A percentile compares a stretch with the other conserved stretches of the same genome.
These are phyloP conservation scores for Acanthamoeba culbertsoni DNA, from an alignment of 208 protist genomes.

Conservation along the genomic window DNA sequence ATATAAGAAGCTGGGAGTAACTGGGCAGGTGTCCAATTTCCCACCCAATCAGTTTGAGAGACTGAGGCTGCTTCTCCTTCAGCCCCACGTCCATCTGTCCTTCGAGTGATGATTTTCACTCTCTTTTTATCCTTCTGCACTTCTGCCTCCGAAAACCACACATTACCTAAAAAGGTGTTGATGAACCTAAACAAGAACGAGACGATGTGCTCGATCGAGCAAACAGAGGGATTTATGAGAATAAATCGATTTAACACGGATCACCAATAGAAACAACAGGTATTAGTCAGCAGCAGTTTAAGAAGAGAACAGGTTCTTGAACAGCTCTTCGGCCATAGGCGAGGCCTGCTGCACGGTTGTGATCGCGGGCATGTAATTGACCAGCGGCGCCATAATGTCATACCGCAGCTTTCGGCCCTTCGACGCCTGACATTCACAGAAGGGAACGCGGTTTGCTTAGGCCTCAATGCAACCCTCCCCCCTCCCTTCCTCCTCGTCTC, in stretches of 20 bases:
- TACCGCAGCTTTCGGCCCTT: slow-evolving; percentile 48
- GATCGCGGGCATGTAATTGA: slow-evolving; percentile 28
- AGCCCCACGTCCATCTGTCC: neutral
- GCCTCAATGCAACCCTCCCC: too few species aligned
- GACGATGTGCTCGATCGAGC: too few species aligned
- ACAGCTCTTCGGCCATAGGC: slow-evolving; percentile 34
- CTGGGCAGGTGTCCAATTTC: neutral
- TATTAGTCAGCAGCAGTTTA: neutral
- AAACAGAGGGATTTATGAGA: too few species aligned
- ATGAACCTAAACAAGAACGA: too few species aligned
- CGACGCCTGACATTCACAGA: neutral
- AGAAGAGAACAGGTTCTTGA: neutral
- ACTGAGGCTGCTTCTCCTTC: neutral
- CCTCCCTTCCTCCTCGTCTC: too few species aligned
- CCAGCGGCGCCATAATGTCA: neutral
- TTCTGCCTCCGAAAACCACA: too few species aligned
- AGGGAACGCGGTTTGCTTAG: too few species aligned
- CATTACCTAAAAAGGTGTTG: too few species aligned
- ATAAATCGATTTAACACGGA: too few species aligned
- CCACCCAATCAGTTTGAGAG: neutral
- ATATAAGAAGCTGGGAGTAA: neutral
- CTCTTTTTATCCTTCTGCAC: neutral
- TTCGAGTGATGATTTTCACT: neutral
- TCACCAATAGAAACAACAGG: too few species aligned
- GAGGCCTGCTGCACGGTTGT: neutral